These are phyloP conservation scores for Perilla frutescens DNA, from an alignment of 257 asterid genomes.

Conservation along the genomic window DNA sequence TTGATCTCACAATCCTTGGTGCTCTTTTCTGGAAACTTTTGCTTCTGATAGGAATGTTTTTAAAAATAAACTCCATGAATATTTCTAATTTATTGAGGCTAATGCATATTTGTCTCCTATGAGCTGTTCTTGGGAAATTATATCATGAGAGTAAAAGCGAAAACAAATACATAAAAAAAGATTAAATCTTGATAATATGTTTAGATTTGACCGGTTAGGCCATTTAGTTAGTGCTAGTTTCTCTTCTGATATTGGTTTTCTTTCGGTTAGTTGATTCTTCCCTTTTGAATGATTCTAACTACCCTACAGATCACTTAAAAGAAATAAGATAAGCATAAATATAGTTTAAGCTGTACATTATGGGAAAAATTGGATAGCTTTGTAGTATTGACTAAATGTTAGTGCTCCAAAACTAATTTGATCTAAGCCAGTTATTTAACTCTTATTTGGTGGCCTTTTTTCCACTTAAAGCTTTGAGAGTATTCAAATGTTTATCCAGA, in stretches of 20 bases:
- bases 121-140: conserved; percentile 8
- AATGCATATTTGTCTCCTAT: conserved; percentile 9
- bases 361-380: conserved; percentile 23
- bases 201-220: conserved; percentile 24
- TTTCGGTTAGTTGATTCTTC: conserved; percentile 38
- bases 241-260: conserved; percentile 27
- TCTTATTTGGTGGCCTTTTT: conserved; percentile 39
- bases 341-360: conserved; percentile 26
- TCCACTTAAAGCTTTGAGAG: conserved; percentile 32
- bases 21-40: conserved; percentile 1
- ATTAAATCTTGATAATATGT: conserved; percentile 20
- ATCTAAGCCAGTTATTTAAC: conserved; percentile 24
- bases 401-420: conserved; percentile 42
- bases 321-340: conserved; percentile 38
- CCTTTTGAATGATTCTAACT: conserved; percentile 34
- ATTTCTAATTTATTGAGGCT: not conserved
- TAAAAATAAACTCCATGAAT: not conserved
- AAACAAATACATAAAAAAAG: not conserved
- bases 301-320: conserved; percentile 29
- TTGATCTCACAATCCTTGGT: not conserved
- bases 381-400: conserved; percentile 31
- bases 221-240: conserved; percentile 33
- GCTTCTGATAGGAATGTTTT: not conserved
- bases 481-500: conserved; percentile 43
- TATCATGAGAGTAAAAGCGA: not conserved